Evolutionary conservation across 495 filamentous ascomycete genomes (phyloP).

Genomic region (Neurospora sp.): DNA sequence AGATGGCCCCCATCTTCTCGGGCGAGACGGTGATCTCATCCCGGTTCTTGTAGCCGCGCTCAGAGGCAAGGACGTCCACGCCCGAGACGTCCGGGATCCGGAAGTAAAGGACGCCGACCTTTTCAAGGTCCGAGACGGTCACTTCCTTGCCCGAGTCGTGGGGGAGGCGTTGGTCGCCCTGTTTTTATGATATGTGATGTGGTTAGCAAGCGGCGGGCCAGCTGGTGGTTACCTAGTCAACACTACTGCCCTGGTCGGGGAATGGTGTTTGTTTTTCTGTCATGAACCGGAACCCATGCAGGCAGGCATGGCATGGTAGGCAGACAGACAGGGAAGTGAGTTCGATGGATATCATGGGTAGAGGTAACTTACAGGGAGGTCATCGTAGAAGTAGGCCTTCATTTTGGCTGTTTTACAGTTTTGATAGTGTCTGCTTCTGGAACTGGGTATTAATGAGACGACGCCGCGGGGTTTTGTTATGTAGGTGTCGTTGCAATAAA

Average conservation of each 20-base stretch:
- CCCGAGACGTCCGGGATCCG: conserved; percentile 49
- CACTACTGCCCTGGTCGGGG: background rate
- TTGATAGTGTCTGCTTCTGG: background rate
- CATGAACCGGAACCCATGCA: conserved; percentile 8
- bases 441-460: background rate
- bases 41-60: conserved; percentile 86
- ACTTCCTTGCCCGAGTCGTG: conserved; percentile 74
- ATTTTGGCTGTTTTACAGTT: conserved; percentile 33
- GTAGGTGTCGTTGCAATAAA: background rate
- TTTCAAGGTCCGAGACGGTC: conserved; percentile 47
- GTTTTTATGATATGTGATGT: background rate
- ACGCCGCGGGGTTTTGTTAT: background rate
- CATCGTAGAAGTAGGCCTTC: conserved; percentile 80
- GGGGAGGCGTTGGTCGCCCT: conserved; percentile 87
- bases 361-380: conserved; percentile 51
- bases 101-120: conserved; percentile 71
- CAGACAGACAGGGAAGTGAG: background rate
- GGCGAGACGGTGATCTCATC: conserved; percentile 90
- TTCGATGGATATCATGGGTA: background rate
- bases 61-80: conserved; percentile 61
- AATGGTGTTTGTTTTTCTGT: background rate
- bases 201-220: too few species aligned
- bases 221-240: background rate
- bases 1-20: conserved; percentile 69
- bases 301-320: background rate